A percentile compares a stretch with the other conserved stretches of the same genome.
Conservation (phyloP, 768 basidiomycete genomes). For the Calocybe cyanea region DNA sequence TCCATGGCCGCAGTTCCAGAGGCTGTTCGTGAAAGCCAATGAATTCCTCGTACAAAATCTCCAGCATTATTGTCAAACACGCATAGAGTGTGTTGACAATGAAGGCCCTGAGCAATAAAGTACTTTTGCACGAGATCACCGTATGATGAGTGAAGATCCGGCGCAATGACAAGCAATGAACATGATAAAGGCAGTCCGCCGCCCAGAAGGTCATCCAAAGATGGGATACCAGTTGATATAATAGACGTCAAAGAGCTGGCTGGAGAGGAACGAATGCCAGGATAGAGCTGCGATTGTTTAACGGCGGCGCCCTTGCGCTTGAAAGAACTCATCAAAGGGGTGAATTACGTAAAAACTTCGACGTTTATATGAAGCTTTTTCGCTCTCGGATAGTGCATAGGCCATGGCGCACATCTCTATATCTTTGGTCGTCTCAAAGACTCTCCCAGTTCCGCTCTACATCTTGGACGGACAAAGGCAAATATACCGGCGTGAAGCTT, state of each 20-base stretch:
- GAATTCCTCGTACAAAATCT: conserved; percentile 64
- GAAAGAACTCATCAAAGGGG: conserved; percentile 70
- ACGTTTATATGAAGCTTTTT: conserved; percentile 9
- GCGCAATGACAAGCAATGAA: conserved; percentile 68
- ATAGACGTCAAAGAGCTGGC: conserved; percentile 52
- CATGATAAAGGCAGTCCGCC: conserved; percentile 86
- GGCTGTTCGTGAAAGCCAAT: conserved; percentile 64
- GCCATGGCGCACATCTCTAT: not conserved
- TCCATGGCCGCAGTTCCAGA: conserved; percentile 12
- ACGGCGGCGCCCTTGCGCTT: conserved; percentile 54
- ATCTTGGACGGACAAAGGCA: conserved; percentile 17
- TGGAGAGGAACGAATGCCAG: conserved; percentile 58
- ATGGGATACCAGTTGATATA: conserved; percentile 86
- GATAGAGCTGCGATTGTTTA: conserved; percentile 36
- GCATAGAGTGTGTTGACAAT: conserved; percentile 62
- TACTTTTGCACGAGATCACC: conserved; percentile 83
- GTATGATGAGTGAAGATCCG: conserved; percentile 85
- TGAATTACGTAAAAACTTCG: not conserved
- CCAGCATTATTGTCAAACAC: conserved; percentile 59
- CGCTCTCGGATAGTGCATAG: not conserved
- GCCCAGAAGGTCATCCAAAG: conserved; percentile 92
- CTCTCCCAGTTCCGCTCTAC: conserved; percentile 8
- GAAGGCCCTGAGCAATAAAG: conserved; percentile 84
- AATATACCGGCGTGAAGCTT: conserved; percentile 13
- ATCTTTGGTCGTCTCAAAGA: conserved; percentile 1